Base-by-base conservation (phyloP, 805 yeast genomes). In the Saccharomycopsis oosterbeekiorum region DNA sequence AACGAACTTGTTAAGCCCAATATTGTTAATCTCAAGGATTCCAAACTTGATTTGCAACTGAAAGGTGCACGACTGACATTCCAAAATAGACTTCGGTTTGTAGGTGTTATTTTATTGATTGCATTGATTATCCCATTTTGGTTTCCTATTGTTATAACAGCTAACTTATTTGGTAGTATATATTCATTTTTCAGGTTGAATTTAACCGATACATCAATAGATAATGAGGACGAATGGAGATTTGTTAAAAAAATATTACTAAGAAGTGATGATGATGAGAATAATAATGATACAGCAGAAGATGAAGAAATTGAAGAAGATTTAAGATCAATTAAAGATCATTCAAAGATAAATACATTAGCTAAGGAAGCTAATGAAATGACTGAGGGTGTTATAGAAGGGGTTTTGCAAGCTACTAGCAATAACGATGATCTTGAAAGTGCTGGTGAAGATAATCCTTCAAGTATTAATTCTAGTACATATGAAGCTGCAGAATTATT, bases 21-120 rank as follows among this genome's bases (percentile, higher is more conserved):
- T 59, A 73, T 84, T 66, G 79, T 84, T n/a, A 84, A 84, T 67
- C 72, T 84, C 55, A 65, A 66, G 1, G 67, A 74, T 15, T 69
- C 82, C 4, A 58, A 57, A 65, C 19, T 47, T 47, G 53, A 47
- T 24, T 34, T 47, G 53, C 53, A 47, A 8, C 26, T 47, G 26
- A 17, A 26, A 47, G 53, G 53, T 4, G 53, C 53, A n/a, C 53
- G 53, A 47, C 53, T 47, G 56, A 54, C 42, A 2, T 39, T 56
- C 39, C 12, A 60, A 40, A 61, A 66, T 65, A 66, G 64, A 34
- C 17, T 71, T 12, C 67, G 69, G 60, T 70, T 65, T 62, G 50
- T 61, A 15, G 69, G 70, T 1, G 64, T 72, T 15, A 42, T 70
- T 2, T 4, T 68, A 15, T 54, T 64, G 1, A 62, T 71, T 1